Base-by-base conservation (phyloP, 805 yeast genomes). In the Saturnispora mendoncae region DNA sequence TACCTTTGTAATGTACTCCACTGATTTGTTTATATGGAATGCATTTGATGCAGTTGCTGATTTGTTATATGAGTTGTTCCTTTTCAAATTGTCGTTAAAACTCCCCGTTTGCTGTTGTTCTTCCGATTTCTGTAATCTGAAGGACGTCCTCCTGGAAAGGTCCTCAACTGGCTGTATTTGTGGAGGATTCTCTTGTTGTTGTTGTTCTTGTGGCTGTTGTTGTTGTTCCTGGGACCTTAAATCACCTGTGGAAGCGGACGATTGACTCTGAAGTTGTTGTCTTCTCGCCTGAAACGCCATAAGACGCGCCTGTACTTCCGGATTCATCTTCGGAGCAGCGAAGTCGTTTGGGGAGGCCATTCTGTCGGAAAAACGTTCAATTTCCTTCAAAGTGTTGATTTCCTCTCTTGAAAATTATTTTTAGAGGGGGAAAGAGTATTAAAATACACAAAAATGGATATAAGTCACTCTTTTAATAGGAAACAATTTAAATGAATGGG, bases 201-300 rank as follows among this genome's bases (percentile, higher is more conserved):
- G 29, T 28, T 12, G 20, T 23, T 14, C n/a, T 21, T 20, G 44
- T 20, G 43, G 48, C 26, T 40, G 49, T 32, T 46, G 52, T 32
- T 17, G 10, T 21, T 14, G 37, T 37, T 17, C 33, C 38, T n/a
- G 18, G 14, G 28, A 10, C n/a, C n/a, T n/a, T n/a, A n/a, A n/a
- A n/a, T n/a, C n/a, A n/a, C n/a, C n/a, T 8, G 28, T 24, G 14
- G 45, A 36, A 4, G 30, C n/a, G 23, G 37, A 21, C 45, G 23
- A 12, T 19, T 19, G 35, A 19, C 21, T 14, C 24, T 45, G 48
- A 41, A 55, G 56, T 39, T 56, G 62, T 44, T 76, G 78, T 50
- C 96, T 72, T 54, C 81, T 78, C 48, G 84, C 86, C 59, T 87
- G 96, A 52, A 88, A 84, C 0, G 95, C 95, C 58, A 83, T 64